These are phyloP conservation scores for Entomophthora muscae DNA, from an alignment of 371 early-diverging fungal species.

Conservation along the genomic window DNA sequence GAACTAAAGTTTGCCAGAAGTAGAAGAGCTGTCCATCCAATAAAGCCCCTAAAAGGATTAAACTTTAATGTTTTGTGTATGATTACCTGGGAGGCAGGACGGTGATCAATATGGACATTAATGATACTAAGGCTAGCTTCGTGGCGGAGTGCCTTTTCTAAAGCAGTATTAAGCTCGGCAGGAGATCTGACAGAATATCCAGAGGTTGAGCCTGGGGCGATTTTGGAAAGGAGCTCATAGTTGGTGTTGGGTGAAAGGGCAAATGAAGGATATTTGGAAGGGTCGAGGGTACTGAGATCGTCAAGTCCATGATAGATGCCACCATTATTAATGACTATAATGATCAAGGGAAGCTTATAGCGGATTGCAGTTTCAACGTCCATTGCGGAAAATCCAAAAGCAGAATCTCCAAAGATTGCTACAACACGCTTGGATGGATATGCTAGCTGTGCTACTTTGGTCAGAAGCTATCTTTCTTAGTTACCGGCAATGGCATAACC, in stretches of 20 bases:
- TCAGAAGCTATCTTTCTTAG: background rate
- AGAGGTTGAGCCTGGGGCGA: background rate
- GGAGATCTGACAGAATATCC: background rate
- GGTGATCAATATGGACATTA: slow-evolving; percentile 7
- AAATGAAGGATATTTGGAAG: slow-evolving; percentile 1
- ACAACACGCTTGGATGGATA: slow-evolving; percentile 34
- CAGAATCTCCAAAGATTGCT: slow-evolving; percentile 60
- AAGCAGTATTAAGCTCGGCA: background rate
- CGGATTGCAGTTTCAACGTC: slow-evolving; percentile 63
- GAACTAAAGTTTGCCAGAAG: background rate
- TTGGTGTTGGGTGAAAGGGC: slow-evolving; percentile 3
- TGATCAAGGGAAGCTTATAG: slow-evolving; percentile 35
- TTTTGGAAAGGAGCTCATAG: slow-evolving; percentile 3
- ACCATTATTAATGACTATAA: slow-evolving; percentile 63
- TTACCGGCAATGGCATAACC: slow-evolving; percentile 55
- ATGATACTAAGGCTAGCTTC: background rate
- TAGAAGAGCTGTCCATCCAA: background rate
- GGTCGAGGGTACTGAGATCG: background rate
- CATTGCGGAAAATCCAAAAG: slow-evolving; percentile 68
- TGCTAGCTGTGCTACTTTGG: slow-evolving; percentile 28
- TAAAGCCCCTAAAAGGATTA: background rate
- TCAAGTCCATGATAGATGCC: slow-evolving; percentile 62
- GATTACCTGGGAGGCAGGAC: slow-evolving; percentile 4
- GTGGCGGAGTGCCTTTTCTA: background rate
- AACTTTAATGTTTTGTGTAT: background rate